Base-by-base conservation (phyloP, 805 yeast genomes). In the Hyphopichia homilentoma region DNA sequence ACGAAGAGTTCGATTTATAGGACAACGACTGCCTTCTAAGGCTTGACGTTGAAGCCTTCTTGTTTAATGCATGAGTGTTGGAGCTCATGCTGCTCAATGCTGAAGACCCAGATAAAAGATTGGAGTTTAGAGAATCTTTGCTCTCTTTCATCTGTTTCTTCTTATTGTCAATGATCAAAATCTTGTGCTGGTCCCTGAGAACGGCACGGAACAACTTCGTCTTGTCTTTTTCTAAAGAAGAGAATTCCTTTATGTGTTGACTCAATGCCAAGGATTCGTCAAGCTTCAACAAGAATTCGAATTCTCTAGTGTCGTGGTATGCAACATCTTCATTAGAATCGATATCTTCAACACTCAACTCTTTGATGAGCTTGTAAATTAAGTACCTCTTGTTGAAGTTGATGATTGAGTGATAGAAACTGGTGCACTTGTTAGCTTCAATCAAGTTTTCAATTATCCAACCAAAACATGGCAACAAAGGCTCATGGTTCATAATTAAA, bases 361-460 rank as follows among this genome's bases (percentile, higher is more conserved):
- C 70, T 40, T 59, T 59, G 31, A 66, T 50, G 11, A 68, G 45
- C 39, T 59, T 64, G 47, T 49, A 67, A 4, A 62, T 50, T 26
- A 67, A 47, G 40, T 64, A 65, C 21, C 69, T 47, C 60, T 90
- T 90, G 57, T 87, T 95, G 57, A 89, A 90, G 50, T 90, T 89
- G 45, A 89, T 77, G 39, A 82, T 61, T 21, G 70, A 65, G 2
- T 81, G 70, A 32, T 81, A 75, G 77, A 79, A 84, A 47, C 83
- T 84, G 13, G 96, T 95, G 32, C 87, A 79, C 33, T 46, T 57
- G 39, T 61, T 62, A 7, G 59, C 45, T 48, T 85, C 95, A 34
- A 88, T 52, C 41, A 90, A 61, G 39, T 94, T 77, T 45, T 84
- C 90, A 16, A 83, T 65, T 31, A 87, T 67, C 97, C 97, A 90